Evolutionary conservation across 257 asterid genomes (phyloP).

Genomic region (Solanum rostratum): DNA sequence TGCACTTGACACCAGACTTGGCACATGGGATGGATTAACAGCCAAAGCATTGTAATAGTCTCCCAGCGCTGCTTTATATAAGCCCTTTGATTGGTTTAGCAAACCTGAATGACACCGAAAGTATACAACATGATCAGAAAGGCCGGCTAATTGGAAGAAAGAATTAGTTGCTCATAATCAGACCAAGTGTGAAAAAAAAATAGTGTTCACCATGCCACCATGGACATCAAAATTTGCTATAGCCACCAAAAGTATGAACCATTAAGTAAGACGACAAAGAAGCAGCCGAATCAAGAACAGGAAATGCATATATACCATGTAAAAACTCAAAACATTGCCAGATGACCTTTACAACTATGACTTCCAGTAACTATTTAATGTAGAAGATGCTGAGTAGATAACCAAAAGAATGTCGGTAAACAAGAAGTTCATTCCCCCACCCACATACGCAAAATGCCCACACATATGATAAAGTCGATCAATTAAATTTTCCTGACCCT

Average conservation of each 20-base stretch:
- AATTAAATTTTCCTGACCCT: background rate
- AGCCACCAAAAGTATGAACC: background rate
- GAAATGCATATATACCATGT: background rate
- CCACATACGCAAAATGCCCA: background rate
- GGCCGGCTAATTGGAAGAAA: background rate
- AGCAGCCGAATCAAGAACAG: background rate
- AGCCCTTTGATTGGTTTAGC: slow-evolving; percentile 63
- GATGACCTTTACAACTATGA: background rate
- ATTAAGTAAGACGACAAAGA: background rate
- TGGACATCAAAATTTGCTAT: background rate
- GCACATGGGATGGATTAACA: slow-evolving; percentile 54
- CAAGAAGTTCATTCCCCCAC: background rate
- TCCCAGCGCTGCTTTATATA: slow-evolving; percentile 44
- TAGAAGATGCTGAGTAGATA: background rate
- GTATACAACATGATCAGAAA: background rate
- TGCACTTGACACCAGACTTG: slow-evolving; percentile 66
- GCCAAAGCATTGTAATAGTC: slow-evolving; percentile 51
- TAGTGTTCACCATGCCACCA: background rate
- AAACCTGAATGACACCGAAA: slow-evolving; percentile 37
- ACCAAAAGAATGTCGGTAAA: background rate
- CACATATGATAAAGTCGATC: background rate
- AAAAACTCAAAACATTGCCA: background rate
- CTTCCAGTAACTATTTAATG: background rate
- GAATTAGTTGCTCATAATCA: background rate
- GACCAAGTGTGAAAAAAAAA: background rate